Evolutionary conservation across 164 flowering plant genomes (phyloP).

Genomic region (Liquidambar formosana): DNA sequence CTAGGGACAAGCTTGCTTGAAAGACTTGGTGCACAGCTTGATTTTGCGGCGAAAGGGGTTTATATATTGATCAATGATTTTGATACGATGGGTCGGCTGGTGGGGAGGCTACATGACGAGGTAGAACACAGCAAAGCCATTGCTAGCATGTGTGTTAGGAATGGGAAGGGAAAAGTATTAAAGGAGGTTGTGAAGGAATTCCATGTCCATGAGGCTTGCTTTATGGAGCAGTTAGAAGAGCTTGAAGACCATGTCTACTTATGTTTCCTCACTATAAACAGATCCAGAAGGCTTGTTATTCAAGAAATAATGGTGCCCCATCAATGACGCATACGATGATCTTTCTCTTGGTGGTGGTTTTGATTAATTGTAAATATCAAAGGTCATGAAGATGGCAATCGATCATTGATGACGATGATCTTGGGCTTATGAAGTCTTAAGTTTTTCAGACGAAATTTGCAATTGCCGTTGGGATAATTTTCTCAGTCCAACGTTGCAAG

Average conservation of each 20-base stretch:
- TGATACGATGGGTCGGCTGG: slow-evolving; percentile 65
- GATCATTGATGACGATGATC: too few relatives aligned
- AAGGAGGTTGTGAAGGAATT: slow-evolving; percentile 69
- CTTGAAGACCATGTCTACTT: slow-evolving; percentile 69
- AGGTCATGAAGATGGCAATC: too few relatives aligned
- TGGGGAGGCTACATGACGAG: slow-evolving; percentile 57
- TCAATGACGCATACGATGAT: background rate
- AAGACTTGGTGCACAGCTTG: slow-evolving; percentile 46
- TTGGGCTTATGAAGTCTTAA: too few relatives aligned
- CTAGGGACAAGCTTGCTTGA: slow-evolving; percentile 4
- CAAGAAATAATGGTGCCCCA: slow-evolving; percentile 33
- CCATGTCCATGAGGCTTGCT: slow-evolving; percentile 35
- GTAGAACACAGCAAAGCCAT: slow-evolving; percentile 55
- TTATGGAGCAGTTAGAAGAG: slow-evolving; percentile 71
- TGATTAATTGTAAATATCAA: too few relatives aligned
- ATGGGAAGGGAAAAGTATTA: slow-evolving; percentile 41
- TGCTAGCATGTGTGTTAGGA: slow-evolving; percentile 54
- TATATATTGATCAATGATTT: slow-evolving; percentile 64
- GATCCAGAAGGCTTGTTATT: slow-evolving; percentile 61
- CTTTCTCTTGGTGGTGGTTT: too few relatives aligned
- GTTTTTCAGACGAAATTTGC: too few relatives aligned
- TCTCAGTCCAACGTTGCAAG: too few relatives aligned
- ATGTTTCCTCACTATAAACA: slow-evolving; percentile 72
- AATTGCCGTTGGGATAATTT: too few relatives aligned
- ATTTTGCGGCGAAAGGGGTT: slow-evolving; percentile 69